Evolutionary conservation across 2,329 filamentous ascomycete genomes (phyloP).

Genomic region (Microsporum audouinii): DNA sequence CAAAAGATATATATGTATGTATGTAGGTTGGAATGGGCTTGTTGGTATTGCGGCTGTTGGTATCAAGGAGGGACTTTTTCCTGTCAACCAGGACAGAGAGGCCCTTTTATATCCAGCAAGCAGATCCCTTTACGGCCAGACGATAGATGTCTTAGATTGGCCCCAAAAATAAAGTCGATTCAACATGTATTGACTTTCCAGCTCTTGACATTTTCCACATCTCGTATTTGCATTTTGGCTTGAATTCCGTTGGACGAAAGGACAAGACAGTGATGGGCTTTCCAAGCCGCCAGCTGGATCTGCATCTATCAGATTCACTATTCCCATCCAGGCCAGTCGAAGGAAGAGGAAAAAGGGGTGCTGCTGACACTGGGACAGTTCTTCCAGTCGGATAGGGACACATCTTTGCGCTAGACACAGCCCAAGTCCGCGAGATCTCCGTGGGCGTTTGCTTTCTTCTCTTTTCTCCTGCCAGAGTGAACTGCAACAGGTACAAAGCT

Average conservation of each 20-base stretch:
- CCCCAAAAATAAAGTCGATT: neutral
- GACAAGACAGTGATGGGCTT: too few relatives aligned
- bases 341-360: neutral
- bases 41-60: neutral
- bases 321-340: neutral
- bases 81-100: neutral
- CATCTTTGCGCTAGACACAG: neutral
- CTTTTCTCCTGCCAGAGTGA: neutral
- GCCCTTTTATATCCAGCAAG: neutral
- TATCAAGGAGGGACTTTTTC: neutral
- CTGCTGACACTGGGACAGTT: neutral
- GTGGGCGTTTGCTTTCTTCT: neutral
- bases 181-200: neutral
- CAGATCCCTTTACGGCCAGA: neutral
- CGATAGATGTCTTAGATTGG: neutral
- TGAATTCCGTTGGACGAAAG: too few relatives aligned
- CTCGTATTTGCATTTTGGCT: neutral
- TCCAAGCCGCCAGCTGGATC: neutral
- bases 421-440: neutral
- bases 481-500: neutral
- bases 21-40: neutral
- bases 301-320: neutral
- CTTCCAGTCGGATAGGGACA: neutral
- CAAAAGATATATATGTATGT: neutral
- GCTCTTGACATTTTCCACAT: neutral